Conservation (phyloP, 805 yeast genomes). For the Saccharomycopsis synnaedendra region DNA sequence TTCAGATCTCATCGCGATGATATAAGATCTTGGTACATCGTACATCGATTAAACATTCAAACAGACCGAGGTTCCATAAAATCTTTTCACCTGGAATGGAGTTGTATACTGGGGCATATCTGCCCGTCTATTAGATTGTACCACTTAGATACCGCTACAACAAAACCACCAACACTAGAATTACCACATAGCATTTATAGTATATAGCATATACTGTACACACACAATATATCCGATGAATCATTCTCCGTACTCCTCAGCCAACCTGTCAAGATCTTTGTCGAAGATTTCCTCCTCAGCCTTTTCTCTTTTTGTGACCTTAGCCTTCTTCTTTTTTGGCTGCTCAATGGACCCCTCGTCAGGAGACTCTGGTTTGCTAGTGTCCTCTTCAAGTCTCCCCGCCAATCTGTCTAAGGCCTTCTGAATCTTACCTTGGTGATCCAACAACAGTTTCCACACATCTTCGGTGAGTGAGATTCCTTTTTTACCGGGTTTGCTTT, state of each 20-base stretch:
- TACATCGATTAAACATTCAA: no score
- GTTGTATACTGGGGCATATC: no score
- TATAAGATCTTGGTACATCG: no score
- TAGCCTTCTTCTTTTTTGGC: conserved; percentile 5
- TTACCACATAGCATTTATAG: no score
- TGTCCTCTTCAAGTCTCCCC: conserved; percentile 6
- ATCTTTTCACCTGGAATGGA: no score
- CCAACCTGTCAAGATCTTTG: conserved; percentile 13
- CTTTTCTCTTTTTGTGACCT: background rate
- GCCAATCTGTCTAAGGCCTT: conserved; percentile 13
- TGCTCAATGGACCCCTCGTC: background rate
- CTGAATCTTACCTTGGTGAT: conserved; percentile 15
- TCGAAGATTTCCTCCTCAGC: conserved; percentile 14
- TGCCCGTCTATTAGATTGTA: no score
- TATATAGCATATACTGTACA: background rate
- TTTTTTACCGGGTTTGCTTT: conserved; percentile 72
- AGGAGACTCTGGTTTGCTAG: background rate
- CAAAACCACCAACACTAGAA: no score
- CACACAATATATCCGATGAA: no score
- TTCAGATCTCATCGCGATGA: no score
- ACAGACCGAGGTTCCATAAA: no score
- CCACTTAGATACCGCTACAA: no score
- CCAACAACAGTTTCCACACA: conserved; percentile 39
- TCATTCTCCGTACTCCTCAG: conserved; percentile 7
- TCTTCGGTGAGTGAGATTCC: conserved; percentile 52